These are phyloP conservation scores for Cercospora citrullina DNA, from an alignment of 2,329 filamentous ascomycete species.

Conservation along the genomic window DNA sequence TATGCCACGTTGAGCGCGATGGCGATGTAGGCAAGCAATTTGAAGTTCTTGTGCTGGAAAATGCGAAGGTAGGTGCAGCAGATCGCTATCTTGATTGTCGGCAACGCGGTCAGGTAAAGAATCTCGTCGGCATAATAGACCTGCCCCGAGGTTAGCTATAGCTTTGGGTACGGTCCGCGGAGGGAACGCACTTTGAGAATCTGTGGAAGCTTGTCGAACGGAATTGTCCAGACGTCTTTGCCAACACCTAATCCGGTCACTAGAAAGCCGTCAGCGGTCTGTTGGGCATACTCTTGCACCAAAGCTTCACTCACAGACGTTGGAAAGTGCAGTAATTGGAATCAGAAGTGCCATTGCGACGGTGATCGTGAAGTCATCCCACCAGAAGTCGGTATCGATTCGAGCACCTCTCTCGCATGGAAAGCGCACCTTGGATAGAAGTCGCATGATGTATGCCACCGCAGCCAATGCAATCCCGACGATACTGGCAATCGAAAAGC, in stretches of 20 bases:
- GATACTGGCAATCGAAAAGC: constrained; percentile 16
- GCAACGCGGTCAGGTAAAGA: constrained; percentile 19
- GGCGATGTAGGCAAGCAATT: constrained; percentile 15
- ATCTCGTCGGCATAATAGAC: constrained; percentile 23
- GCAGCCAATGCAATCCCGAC: constrained; percentile 12
- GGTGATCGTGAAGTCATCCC: constrained; percentile 25
- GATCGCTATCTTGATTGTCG: constrained; percentile 24
- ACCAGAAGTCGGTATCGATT: constrained; percentile 22
- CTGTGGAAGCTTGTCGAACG: constrained; percentile 22
- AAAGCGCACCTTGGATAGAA: constrained; percentile 22
- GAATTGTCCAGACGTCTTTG: constrained; percentile 24
- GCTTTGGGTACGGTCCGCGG: background rate
- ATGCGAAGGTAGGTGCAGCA: constrained; percentile 26
- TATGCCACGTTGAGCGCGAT: constrained; percentile 25
- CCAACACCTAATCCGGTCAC: constrained; percentile 18
- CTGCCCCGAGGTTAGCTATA: constrained; percentile 1
- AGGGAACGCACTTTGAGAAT: constrained; percentile 13
- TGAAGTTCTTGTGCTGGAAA: constrained; percentile 20
- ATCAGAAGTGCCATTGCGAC: constrained; percentile 21
- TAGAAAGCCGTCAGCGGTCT: constrained; percentile 1
- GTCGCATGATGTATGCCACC: constrained; percentile 20
- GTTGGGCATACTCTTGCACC: background rate
- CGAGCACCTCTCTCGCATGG: constrained; percentile 21
- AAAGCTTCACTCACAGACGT: constrained; percentile 10
- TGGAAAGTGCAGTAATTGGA: constrained; percentile 19